phyloP scores from a whole-genome alignment of 768 basidiomycete species.

The Fomitopsis pulvina region DNA sequence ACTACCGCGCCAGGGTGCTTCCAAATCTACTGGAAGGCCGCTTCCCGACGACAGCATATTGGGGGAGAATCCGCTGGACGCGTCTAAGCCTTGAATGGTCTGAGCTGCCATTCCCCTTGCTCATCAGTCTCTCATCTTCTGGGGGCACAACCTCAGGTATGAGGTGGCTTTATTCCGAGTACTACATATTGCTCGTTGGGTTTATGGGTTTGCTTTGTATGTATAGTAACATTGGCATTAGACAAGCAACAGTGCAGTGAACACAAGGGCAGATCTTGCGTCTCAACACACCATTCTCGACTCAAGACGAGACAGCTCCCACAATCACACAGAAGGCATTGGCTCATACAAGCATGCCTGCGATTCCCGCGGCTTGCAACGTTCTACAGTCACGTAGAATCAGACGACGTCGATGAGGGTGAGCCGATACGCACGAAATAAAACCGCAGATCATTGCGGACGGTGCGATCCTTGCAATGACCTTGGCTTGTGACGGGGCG shows the following conservation, averaged over 20 bases:
- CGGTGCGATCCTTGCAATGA: constrained; percentile 62
- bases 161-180: no score
- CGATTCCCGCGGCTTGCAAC: constrained; percentile 25
- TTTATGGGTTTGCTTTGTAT: no score
- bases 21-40: neutral
- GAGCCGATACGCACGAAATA: constrained; percentile 33
- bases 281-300: no score
- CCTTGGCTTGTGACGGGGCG: constrained; percentile 60
- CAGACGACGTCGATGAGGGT: neutral
- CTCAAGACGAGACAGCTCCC: neutral
- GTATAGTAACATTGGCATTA: no score
- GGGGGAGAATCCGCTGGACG: no score
- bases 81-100: no score
- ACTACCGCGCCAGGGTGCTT: neutral
- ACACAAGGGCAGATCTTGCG: no score
- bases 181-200: no score
- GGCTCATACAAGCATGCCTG: constrained; percentile 22
- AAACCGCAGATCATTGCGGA: constrained; percentile 72
- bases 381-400: constrained; percentile 10
- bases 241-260: no score
- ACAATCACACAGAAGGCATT: neutral
- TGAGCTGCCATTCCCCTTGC: no score
- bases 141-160: no score
- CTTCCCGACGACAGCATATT: neutral
- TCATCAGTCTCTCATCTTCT: no score